Evolutionary conservation across 2,329 filamentous ascomycete genomes (phyloP).

Genomic region (Myriosclerotinia duriaeana): DNA sequence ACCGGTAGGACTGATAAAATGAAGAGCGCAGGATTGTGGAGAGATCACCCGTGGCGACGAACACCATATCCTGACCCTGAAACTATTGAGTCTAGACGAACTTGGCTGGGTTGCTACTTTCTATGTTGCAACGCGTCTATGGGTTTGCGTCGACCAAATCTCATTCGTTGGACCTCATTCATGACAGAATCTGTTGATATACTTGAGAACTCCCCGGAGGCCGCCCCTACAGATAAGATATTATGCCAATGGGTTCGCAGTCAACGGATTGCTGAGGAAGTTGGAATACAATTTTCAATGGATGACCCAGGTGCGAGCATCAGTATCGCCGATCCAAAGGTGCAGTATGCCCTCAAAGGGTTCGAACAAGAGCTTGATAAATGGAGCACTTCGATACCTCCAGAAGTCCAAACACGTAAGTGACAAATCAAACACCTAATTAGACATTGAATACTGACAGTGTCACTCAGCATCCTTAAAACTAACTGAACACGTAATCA

Average conservation of each 20-base stretch:
- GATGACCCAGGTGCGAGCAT: constrained; percentile 44
- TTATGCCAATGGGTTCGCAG: constrained; percentile 47
- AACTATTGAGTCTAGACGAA: constrained; percentile 40
- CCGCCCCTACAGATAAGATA: constrained; percentile 43
- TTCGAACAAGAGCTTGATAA: constrained; percentile 54
- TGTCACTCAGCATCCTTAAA: constrained; percentile 46
- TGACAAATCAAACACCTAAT: neutral
- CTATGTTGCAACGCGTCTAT: constrained; percentile 46
- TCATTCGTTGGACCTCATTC: constrained; percentile 47
- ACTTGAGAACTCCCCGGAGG: constrained; percentile 45
- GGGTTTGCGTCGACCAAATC: constrained; percentile 47
- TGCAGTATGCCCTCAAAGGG: constrained; percentile 54
- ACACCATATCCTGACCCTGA: constrained; percentile 40
- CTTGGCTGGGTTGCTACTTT: constrained; percentile 42
- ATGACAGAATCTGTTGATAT: constrained; percentile 48
- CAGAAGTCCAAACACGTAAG: constrained; percentile 41
- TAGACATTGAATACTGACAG: constrained; percentile 24
- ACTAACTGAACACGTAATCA: constrained; percentile 53
- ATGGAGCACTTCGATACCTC: constrained; percentile 47
- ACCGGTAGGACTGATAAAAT: constrained; percentile 35
- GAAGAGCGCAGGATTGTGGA: constrained; percentile 46
- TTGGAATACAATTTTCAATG: constrained; percentile 57
- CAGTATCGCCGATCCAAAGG: constrained; percentile 54
- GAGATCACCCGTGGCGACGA: constrained; percentile 46
- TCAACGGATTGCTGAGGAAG: constrained; percentile 54